Base-by-base conservation (phyloP, 192 early-diverging fungal species). In the Diversispora epigaea region DNA sequence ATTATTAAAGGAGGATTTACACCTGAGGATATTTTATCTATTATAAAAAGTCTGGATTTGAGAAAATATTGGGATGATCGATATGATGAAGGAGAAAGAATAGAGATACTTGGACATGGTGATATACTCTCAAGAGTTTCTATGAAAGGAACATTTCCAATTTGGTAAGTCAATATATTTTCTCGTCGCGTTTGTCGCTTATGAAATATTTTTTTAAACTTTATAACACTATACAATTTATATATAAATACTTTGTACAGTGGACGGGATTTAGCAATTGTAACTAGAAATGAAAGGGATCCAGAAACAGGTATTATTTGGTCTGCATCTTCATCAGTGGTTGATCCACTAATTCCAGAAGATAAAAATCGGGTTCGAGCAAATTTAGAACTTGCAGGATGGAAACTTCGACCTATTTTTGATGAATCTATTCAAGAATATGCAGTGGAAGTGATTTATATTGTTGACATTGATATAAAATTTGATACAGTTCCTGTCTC, bases 1-100 rank as follows among this genome's bases (percentile, higher is more conserved):
- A 75, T 77, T 9, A 84, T 88, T 65, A 73, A 77, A 21, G 83
- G 84, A 63, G 80, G 79, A 12, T 86, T 84, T 85, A 84, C 81
- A 45, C 79, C 86, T 8, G 85, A 85, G 46, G 85, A 88, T 71
- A 79, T 88, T 45, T 85, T 84, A 45, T 84, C 85, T 3, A 78
- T 84, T 0, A 83, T 86, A 12, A 80, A 84, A 19, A 81, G 79
- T 47, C 78, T 82, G 19, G 87, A 85, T 11, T 77, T 80, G 40
- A 77, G 85, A 39, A 80, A 85, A 72, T 43, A 81, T 14, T 88
- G 65, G 65, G 87, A 88, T 57, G 78, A 80, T 10, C 77, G 79
- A 3, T 86, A 84, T 64, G 83, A 84, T 15, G 81, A 82, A 14
- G 80, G 86, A 12, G 75, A 77, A 11, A 77, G 80, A 19, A 76